Evolutionary conservation across 306 rosid genomes (phyloP).

Genomic region (Cucurbita argyrosperma): DNA sequence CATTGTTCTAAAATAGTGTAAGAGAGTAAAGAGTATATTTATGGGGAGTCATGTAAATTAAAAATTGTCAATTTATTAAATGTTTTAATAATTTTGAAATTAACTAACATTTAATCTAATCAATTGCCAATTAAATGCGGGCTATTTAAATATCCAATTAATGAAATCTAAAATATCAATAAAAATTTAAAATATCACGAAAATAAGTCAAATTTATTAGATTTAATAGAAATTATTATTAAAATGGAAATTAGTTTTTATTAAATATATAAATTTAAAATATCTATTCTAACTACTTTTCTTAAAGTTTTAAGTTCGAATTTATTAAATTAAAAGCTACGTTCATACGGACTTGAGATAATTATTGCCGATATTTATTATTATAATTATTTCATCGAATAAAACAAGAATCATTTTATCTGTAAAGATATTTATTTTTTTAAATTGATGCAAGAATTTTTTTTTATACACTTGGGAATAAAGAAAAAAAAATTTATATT

Average conservation of each 20-base stretch:
- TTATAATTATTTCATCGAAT: background rate
- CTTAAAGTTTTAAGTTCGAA: background rate
- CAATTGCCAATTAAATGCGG: too few species aligned
- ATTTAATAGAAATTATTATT: too few species aligned
- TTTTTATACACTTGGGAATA: background rate
- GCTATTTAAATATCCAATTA: background rate
- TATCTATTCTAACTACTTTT: background rate
- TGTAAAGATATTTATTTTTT: background rate
- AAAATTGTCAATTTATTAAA: background rate
- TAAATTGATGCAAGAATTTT: background rate
- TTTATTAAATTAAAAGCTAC: background rate
- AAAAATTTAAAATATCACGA: background rate
- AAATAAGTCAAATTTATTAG: too few species aligned
- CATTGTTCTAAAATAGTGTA: background rate
- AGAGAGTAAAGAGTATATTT: background rate
- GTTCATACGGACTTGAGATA: background rate
- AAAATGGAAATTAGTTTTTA: background rate
- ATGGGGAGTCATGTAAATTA: background rate
- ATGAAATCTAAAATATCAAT: background rate
- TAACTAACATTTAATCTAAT: too few species aligned
- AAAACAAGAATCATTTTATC: background rate
- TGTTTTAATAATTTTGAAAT: too few species aligned
- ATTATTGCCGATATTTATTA: background rate
- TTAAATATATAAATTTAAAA: background rate
- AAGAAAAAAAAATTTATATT: background rate